Conservation (phyloP, 352 stramenopile genomes). For the Phytophthora brassicae region DNA sequence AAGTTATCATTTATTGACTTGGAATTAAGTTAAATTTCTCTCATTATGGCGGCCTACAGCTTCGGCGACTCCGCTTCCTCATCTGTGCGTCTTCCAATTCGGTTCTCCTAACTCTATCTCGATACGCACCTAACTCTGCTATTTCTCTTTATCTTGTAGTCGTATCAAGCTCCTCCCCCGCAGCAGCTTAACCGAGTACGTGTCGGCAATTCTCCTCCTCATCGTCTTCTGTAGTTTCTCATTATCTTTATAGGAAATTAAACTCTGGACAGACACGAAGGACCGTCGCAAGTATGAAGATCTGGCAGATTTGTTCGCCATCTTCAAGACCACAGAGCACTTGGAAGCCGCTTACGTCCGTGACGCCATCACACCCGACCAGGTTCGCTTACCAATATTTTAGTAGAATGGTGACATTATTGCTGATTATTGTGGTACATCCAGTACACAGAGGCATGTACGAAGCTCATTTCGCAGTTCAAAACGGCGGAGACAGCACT, state of each 20-base stretch:
- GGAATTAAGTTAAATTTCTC: no score
- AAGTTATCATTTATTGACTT: no score
- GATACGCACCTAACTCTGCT: background rate
- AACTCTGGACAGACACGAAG: slow-evolving; percentile 82
- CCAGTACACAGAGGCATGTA: slow-evolving; percentile 96
- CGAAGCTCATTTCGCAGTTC: slow-evolving; percentile 98
- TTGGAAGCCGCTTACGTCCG: slow-evolving; percentile 96
- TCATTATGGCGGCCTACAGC: slow-evolving; percentile 30
- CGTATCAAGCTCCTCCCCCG: slow-evolving; percentile 27
- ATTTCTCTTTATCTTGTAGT: slow-evolving; percentile 2
- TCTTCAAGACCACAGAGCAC: slow-evolving; percentile 98
- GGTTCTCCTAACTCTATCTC: background rate
- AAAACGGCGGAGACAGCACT: slow-evolving; percentile 95
- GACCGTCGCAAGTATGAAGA: slow-evolving; percentile 88
- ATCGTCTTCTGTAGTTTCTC: background rate
- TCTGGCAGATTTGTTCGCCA: slow-evolving; percentile 93
- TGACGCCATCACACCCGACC: slow-evolving; percentile 92
- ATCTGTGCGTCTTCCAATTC: slow-evolving; percentile 12
- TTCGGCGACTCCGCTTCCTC: slow-evolving; percentile 26
- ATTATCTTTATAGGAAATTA: slow-evolving; percentile 55
- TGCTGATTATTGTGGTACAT: background rate
- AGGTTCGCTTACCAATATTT: no score
- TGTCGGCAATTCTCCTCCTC: background rate
- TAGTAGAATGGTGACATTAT: no score
- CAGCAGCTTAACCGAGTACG: slow-evolving; percentile 37